Evolutionary conservation across 139 green algal species (phyloP).

Genomic region (Ettlia oleoabundans): DNA sequence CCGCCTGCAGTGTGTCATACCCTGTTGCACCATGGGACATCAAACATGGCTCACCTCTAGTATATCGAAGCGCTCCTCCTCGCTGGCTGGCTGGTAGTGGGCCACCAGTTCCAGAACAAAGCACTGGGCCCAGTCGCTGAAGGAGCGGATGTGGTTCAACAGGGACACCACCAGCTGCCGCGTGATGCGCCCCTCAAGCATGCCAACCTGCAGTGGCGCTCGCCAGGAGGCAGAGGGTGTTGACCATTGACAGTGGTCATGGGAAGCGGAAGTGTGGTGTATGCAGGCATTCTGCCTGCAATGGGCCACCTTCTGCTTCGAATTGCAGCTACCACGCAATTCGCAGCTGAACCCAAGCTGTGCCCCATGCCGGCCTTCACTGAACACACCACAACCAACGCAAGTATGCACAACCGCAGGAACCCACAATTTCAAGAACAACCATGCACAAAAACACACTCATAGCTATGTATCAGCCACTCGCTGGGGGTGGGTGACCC

Average conservation of each 20-base stretch:
- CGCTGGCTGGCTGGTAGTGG: constrained; percentile 70
- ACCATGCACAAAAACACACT: too few species aligned
- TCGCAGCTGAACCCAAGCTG: too few species aligned
- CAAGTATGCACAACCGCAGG: too few species aligned
- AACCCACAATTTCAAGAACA: too few species aligned
- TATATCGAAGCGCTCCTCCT: constrained; percentile 94
- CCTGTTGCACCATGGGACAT: background rate
- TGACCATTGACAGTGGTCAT: too few species aligned
- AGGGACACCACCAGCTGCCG: constrained; percentile 82
- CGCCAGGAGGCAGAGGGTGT: background rate
- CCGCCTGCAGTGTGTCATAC: too few species aligned
- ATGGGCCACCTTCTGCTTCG: too few species aligned
- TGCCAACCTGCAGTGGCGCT: constrained; percentile 45
- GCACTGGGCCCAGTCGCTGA: constrained; percentile 94
- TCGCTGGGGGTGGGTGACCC: too few species aligned
- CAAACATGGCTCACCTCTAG: constrained; percentile 71
- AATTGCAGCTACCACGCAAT: too few species aligned
- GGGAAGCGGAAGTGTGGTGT: background rate
- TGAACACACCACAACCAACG: too few species aligned
- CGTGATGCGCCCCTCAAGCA: constrained; percentile 28
- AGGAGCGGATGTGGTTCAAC: constrained; percentile 93
- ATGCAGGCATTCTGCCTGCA: too few species aligned
- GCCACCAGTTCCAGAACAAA: constrained; percentile 83
- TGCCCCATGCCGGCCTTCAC: too few species aligned
- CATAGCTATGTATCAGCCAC: background rate